Base-by-base conservation (phyloP, 2,329 filamentous ascomycete genomes). In the Fusarium torreyae region DNA sequence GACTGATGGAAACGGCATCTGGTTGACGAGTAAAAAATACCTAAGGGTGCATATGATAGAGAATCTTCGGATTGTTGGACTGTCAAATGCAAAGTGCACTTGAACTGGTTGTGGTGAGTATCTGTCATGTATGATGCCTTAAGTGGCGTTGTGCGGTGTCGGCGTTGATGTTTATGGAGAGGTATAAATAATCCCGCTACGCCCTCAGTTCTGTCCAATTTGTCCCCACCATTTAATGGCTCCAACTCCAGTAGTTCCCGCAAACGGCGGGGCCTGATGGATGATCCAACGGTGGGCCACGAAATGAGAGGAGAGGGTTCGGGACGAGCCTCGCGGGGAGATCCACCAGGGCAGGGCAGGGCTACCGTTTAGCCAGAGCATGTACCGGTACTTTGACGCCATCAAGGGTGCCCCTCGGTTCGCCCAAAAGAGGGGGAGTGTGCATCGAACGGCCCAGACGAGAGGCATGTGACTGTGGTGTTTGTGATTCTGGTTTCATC, bases 251-350 rank as follows among this genome's bases (percentile, higher is more conserved):
- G 58, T 68, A 68, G 65, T 53, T 68, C 58, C 58, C 58, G 53
- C 44, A 28, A 53, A 45, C 17, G 20, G 48, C 49, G 63, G 63
- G 58, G 22, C 63, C 42, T 40, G 24, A 39, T 40, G 50, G 24
- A 39, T 40, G 50, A 53, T 56, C 40, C 53, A 40, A 46, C 26
- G 56, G 56, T 31, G 22, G 50, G 13, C 18, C 56, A 13, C 26
- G 22, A 20, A 11, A 24, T 28, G 57, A 63, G 58, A 63, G 38
- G 48, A 63, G 44, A 63, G 63, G 63, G 65, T 36, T 63, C 65
- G 65, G 65, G 65, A 68, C 65, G 65, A 68, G 65, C 65, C 65
- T 68, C 58, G 65, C 50, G 57, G 57, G 49, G 24, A 65, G 51
- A 67, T 50, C 63, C 63, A 51, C 55, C 42, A 31, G 28, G 28